Conservation (phyloP, 169 alveolate species). For the Babesia ovis region DNA sequence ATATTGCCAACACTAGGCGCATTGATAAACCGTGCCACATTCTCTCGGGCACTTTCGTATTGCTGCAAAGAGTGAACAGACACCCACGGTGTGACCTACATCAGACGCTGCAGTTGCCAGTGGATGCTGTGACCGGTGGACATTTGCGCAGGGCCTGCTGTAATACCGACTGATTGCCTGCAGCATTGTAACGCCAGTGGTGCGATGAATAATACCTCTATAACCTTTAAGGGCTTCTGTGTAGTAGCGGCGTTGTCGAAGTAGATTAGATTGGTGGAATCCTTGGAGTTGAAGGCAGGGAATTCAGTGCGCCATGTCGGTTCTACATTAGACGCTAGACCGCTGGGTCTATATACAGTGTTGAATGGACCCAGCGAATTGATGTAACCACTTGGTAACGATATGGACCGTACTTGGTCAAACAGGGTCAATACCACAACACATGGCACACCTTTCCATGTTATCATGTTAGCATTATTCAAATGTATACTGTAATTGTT, state of each 20-base stretch:
- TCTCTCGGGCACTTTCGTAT: slow-evolving; percentile 59
- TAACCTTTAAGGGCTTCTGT: slow-evolving; percentile 68
- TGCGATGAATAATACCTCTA: slow-evolving; percentile 48
- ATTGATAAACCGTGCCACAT: slow-evolving; percentile 54
- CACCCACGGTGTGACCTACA: slow-evolving; percentile 20
- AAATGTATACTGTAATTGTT: no score
- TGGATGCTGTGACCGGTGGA: slow-evolving; percentile 45
- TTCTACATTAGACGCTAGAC: no score
- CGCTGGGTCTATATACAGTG: no score
- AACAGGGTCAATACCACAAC: no score
- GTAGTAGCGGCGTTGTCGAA: slow-evolving; percentile 79
- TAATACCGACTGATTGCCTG: slow-evolving; percentile 37
- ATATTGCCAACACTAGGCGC: slow-evolving; percentile 57
- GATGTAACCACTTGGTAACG: no score
- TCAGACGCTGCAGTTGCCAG: slow-evolving; percentile 37
- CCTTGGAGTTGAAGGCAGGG: slow-evolving; percentile 18
- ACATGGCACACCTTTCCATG: slow-evolving; percentile 1
- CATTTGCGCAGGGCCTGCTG: slow-evolving; percentile 19
- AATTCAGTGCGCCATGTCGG: slow-evolving; percentile 4
- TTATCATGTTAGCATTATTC: background rate
- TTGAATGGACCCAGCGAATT: no score
- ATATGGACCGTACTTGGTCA: no score
- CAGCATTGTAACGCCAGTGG: background rate
- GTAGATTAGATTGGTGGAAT: slow-evolving; percentile 39
- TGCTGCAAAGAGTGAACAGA: slow-evolving; percentile 24